Evolutionary conservation across 768 basidiomycete species (phyloP).

Genomic region (Tremella fuciformis): DNA sequence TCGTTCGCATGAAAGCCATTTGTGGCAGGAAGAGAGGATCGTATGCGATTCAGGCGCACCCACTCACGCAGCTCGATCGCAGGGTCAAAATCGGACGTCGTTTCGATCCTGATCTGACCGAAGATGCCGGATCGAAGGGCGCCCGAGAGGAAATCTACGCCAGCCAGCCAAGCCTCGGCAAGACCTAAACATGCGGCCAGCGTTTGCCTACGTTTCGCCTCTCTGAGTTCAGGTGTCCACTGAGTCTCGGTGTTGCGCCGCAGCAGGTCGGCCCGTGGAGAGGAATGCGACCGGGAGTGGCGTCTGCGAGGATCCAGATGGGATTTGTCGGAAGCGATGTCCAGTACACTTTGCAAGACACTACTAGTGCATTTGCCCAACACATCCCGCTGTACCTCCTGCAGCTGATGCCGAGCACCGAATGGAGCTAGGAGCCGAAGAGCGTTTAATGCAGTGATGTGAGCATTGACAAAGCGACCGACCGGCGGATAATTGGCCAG

Average conservation of each 20-base stretch:
- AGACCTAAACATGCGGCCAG: constrained; percentile 23
- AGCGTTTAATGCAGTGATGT: constrained; percentile 71
- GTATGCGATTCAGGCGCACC: no score
- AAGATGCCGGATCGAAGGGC: constrained; percentile 12
- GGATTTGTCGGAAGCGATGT: not conserved
- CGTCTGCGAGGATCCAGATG: constrained; percentile 6
- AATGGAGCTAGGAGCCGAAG: constrained; percentile 76
- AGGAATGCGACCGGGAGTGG: constrained; percentile 29
- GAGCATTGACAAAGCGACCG: constrained; percentile 68
- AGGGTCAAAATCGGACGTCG: no score
- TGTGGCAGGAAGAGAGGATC: no score
- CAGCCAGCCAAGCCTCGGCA: constrained; percentile 23
- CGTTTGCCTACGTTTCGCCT: constrained; percentile 25
- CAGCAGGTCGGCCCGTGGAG: constrained; percentile 35
- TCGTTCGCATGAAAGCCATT: no score
- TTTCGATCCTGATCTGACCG: not conserved
- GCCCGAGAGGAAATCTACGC: not conserved
- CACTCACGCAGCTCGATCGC: no score
- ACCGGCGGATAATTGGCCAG: constrained; percentile 73
- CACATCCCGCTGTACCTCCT: constrained; percentile 14
- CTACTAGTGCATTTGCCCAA: constrained; percentile 6
- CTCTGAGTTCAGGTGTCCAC: constrained; percentile 30
- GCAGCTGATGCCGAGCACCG: constrained; percentile 52
- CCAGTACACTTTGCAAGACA: constrained; percentile 6
- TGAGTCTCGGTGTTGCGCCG: constrained; percentile 38